Evolutionary conservation across 306 rosid genomes (phyloP), one percentile per base, ranked within the genome.

Genomic region (Cercis canadensis): DNA sequence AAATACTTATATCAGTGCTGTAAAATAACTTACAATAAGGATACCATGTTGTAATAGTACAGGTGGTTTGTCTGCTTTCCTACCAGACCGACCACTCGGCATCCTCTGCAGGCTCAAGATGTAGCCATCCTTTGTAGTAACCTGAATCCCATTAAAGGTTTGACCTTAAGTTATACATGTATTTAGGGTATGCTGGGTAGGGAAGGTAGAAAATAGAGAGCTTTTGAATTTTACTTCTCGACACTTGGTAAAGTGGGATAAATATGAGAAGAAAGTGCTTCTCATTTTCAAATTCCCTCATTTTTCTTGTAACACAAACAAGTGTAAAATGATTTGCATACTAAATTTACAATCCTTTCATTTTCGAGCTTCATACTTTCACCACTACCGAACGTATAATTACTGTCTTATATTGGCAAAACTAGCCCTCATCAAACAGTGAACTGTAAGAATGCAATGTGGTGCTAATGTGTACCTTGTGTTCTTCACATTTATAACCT

Each of bases 401-500:
- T 47, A 4, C 2, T 12, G 1, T 12, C 16, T 47, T 24, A 62
- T 16, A 21, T 7, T 31, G 6, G 29, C 14, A 43, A 10, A 32
- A 21, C 6, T 58, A 7, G 6, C 29, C 33, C 8, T 37, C 29
- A 24, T 7, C 29, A 36, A 12, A 21, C 8, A 5, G 36, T 31
- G 13, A 33, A 16, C 6, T 11, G 15, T 11, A 63, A 17, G 1
- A 39, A 65, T 8, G 10, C 9, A 17, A 11, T 24, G 1, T 33
- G 3, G n/a, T 50, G 29, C 31, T 32, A 40, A 39, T 41, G 17
- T 51, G 14, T 79, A 79, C 95, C 74, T 51, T 12, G 21, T 88
- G 97, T 72, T 90, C 92, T 75, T 86, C 87, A 32, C 97, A 90
- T 36, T 32, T 73, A 55, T 88, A 90, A 57, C 87, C 89, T 65